A percentile compares a stretch with the other conserved stretches of the same genome.
phyloP scores from a whole-genome alignment of 257 asterid species.

The Solanum sejunctum region DNA sequence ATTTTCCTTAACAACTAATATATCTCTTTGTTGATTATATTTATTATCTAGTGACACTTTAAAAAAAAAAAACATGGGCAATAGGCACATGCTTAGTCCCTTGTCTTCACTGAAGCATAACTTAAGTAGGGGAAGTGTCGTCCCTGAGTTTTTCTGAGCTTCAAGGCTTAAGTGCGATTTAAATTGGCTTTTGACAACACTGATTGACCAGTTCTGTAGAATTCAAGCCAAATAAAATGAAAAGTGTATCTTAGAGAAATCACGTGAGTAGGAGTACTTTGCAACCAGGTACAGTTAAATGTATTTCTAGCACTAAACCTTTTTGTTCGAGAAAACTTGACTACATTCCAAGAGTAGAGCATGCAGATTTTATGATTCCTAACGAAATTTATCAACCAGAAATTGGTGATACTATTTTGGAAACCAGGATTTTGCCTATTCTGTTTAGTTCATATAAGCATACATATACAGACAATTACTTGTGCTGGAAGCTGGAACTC shows the following conservation, averaged over 20 bases:
- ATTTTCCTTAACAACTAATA: background rate
- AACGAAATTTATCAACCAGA: background rate
- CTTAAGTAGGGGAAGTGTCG: background rate
- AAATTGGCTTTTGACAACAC: background rate
- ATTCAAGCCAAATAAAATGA: background rate
- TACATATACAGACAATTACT: background rate
- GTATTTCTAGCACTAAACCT: background rate
- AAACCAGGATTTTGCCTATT: background rate
- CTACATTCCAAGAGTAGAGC: background rate
- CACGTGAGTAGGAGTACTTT: background rate
- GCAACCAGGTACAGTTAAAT: background rate
- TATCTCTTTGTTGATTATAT: background rate
- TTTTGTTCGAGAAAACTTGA: background rate
- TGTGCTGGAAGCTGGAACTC: background rate
- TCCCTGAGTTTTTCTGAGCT: background rate
- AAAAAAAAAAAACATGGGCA: too few species aligned
- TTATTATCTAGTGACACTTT: background rate
- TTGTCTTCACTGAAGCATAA: background rate
- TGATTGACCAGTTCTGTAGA: background rate
- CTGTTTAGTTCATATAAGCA: background rate
- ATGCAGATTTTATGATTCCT: background rate
- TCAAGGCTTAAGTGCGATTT: too few species aligned
- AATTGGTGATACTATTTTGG: background rate
- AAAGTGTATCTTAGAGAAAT: background rate
- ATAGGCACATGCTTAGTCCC: background rate